Conservation (phyloP, 1,284 basidiomycete genomes). For the Cryptococcus jaspeensis region DNA sequence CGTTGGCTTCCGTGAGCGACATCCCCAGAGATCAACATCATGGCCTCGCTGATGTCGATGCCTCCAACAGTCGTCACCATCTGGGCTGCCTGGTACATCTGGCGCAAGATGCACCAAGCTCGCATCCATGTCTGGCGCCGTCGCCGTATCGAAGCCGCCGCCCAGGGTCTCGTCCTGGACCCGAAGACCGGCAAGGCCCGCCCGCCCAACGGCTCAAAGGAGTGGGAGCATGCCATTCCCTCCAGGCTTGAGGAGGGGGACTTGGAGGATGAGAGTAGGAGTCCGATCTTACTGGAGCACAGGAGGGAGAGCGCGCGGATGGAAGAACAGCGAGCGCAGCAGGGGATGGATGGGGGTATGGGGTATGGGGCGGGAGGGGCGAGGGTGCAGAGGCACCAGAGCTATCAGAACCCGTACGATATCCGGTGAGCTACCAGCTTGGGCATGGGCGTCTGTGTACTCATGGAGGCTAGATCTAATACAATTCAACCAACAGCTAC, state of each 20-base stretch:
- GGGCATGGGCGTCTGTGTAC: neutral
- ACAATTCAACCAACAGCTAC: constrained; percentile 14
- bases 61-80: constrained; percentile 62
- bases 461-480: neutral
- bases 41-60: constrained; percentile 4
- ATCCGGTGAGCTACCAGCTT: constrained; percentile 23
- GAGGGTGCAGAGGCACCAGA: constrained; percentile 8
- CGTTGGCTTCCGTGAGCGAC: constrained; percentile 55
- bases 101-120: constrained; percentile 68
- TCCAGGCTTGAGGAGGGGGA: constrained; percentile 2
- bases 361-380: neutral
- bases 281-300: constrained; percentile 18
- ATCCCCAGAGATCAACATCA: neutral
- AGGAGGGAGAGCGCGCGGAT: neutral
- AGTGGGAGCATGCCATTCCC: constrained; percentile 4
- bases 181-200: constrained; percentile 4
- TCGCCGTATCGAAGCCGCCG: constrained; percentile 23
- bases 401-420: constrained; percentile 36
- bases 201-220: constrained; percentile 4
- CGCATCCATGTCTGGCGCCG: constrained; percentile 69
- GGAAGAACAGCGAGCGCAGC: too few species aligned
- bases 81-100: constrained; percentile 79
- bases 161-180: constrained; percentile 21
- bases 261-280: constrained; percentile 18
- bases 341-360: neutral